Evolutionary conservation across 2,329 filamentous ascomycete species (phyloP).

Genomic region (Epichloe sp.): DNA sequence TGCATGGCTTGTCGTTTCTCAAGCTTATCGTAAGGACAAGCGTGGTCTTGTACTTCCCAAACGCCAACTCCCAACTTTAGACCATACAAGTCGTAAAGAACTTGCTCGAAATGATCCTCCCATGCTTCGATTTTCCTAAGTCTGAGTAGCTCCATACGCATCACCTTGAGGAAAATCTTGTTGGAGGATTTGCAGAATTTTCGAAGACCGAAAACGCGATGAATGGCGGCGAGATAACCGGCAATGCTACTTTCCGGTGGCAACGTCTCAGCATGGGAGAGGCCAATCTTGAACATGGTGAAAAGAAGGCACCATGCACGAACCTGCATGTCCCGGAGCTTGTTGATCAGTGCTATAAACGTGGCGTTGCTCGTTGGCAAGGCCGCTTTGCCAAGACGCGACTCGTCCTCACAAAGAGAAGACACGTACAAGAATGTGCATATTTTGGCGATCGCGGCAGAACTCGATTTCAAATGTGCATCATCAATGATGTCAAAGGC

Average conservation of each 20-base stretch:
- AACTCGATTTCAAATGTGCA: conserved; percentile 59
- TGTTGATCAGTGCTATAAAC: conserved; percentile 43
- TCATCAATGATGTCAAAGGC: conserved; percentile 79
- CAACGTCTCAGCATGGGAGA: conserved; percentile 50
- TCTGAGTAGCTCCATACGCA: conserved; percentile 72
- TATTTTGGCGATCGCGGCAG: conserved; percentile 58
- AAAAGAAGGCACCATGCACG: conserved; percentile 84
- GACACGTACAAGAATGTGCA: conserved; percentile 66
- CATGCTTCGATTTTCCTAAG: conserved; percentile 66
- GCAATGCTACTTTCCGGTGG: conserved; percentile 60
- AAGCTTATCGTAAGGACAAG: conserved; percentile 62
- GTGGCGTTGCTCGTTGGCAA: conserved; percentile 44
- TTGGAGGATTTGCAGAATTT: conserved; percentile 76
- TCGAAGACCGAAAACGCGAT: conserved; percentile 72
- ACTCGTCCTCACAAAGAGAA: conserved; percentile 70
- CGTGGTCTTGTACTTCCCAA: conserved; percentile 63
- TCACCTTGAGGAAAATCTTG: conserved; percentile 78
- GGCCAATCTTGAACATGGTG: conserved; percentile 60
- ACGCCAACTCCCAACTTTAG: conserved; percentile 59
- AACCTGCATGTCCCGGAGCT: conserved; percentile 75
- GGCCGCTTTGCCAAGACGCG: conserved; percentile 61
- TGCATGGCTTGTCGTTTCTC: conserved; percentile 70
- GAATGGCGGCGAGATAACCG: conserved; percentile 67
- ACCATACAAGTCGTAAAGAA: conserved; percentile 72
- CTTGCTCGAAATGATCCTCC: conserved; percentile 76